phyloP scores from a whole-genome alignment of 225 moss, liverwort and hornwort genomes.

The Climacium dendroides region DNA sequence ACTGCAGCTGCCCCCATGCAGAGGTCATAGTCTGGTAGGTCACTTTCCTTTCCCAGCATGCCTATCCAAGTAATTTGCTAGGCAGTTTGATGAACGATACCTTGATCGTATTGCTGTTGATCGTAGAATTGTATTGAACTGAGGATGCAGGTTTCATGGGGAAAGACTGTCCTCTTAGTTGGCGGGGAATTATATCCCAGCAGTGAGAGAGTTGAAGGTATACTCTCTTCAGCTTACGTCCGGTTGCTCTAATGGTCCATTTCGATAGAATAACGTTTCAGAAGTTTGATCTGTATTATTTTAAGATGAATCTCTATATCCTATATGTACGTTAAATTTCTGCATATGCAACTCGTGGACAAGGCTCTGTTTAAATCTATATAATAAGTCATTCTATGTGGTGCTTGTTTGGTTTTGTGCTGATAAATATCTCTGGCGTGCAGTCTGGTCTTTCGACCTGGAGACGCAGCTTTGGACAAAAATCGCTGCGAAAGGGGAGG shows the following conservation, averaged over 20 bases:
- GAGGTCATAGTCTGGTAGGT: constrained; percentile 71
- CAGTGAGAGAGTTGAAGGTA: constrained; percentile 56
- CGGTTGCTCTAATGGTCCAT: not conserved
- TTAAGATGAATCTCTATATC: not conserved
- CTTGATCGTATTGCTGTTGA: not conserved
- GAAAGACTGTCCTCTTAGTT: constrained; percentile 71
- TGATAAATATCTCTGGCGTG: not conserved
- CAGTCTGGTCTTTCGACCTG: constrained; percentile 91
- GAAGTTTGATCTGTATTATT: not conserved
- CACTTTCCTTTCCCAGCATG: constrained; percentile 19
- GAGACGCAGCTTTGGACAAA: constrained; percentile 68
- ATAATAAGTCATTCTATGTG: not conserved
- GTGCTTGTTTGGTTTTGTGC: not conserved
- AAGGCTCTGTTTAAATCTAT: not conserved
- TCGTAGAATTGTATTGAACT: not conserved
- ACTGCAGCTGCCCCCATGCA: constrained; percentile 51
- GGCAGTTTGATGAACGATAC: not conserved
- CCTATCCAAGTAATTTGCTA: not conserved
- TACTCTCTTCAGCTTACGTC: not conserved
- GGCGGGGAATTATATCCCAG: constrained; percentile 56
- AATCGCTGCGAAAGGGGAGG: constrained; percentile 64
- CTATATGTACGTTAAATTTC: not conserved
- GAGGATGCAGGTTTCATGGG: constrained; percentile 72
- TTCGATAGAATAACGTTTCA: not conserved
- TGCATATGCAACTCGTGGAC: not conserved